Evolutionary conservation across 208 protist species (phyloP).

Genomic region (Phytomonas sp.): DNA sequence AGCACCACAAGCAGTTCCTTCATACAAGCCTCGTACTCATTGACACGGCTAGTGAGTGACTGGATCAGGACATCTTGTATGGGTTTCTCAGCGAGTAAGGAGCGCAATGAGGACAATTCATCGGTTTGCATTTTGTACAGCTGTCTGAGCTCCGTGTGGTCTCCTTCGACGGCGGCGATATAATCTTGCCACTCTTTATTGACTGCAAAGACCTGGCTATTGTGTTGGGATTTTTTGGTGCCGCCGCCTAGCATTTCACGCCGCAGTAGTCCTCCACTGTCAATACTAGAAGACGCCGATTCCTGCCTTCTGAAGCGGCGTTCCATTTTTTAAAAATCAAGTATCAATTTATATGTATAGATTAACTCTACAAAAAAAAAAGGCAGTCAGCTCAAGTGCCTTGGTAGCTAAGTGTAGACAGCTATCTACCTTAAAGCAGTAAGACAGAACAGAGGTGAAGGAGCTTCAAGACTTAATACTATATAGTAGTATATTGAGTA

Average conservation of each 20-base stretch:
- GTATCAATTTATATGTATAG: neutral
- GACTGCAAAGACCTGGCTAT: neutral
- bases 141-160: neutral
- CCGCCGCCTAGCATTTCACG: neutral
- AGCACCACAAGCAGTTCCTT: slow-evolving; percentile 18
- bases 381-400: neutral
- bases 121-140: neutral
- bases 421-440: neutral
- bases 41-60: neutral
- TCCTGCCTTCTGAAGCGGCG: slow-evolving; percentile 7
- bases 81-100: neutral
- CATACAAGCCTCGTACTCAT: slow-evolving; percentile 19
- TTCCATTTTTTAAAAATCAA: slow-evolving; percentile 7
- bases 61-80: neutral
- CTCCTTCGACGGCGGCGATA: neutral
- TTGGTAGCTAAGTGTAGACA: neutral
- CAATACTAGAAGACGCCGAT: slow-evolving; percentile 9
- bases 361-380: neutral
- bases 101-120: neutral
- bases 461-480: neutral
- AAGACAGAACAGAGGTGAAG: neutral
- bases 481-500: neutral
- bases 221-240: neutral
- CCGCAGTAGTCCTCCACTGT: slow-evolving; percentile 5
- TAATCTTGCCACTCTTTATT: neutral